phyloP scores from a whole-genome alignment of 306 rosid species.

The Calophaca sinica region DNA sequence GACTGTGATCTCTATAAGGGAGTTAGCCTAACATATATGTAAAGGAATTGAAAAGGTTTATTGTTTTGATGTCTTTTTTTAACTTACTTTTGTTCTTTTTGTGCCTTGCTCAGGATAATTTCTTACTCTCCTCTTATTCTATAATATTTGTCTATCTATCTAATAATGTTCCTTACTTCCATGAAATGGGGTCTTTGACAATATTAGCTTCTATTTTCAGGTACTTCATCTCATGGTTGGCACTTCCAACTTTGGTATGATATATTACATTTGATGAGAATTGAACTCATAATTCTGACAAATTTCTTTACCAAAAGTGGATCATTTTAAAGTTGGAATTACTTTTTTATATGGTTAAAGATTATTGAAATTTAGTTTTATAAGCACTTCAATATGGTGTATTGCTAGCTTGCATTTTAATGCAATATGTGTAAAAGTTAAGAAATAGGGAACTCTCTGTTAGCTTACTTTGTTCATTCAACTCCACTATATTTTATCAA shows the following conservation, averaged over 20 bases:
- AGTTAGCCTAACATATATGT: no score
- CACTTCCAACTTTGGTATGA: slow-evolving; percentile 73
- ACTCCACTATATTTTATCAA: no score
- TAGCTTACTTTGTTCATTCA: no score
- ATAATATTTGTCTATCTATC: no score
- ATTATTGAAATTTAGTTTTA: neutral
- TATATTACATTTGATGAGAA: neutral
- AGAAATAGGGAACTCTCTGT: neutral
- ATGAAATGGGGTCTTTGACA: neutral
- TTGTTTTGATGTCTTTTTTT: no score
- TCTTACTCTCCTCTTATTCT: no score
- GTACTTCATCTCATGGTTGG: slow-evolving; percentile 73
- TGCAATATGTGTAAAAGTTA: neutral
- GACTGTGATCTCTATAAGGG: no score
- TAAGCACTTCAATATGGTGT: neutral
- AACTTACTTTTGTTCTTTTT: no score
- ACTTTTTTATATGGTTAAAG: neutral
- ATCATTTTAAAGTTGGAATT: slow-evolving; percentile 21
- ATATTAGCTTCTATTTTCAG: slow-evolving; percentile 52
- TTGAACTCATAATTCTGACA: slow-evolving; percentile 20
- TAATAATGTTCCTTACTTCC: neutral
- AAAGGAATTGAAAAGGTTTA: no score
- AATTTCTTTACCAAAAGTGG: slow-evolving; percentile 22
- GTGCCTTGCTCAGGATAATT: no score
- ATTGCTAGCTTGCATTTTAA: neutral